Base-by-base conservation (phyloP, 495 filamentous ascomycete genomes). In the Sporormia fimetaria region DNA sequence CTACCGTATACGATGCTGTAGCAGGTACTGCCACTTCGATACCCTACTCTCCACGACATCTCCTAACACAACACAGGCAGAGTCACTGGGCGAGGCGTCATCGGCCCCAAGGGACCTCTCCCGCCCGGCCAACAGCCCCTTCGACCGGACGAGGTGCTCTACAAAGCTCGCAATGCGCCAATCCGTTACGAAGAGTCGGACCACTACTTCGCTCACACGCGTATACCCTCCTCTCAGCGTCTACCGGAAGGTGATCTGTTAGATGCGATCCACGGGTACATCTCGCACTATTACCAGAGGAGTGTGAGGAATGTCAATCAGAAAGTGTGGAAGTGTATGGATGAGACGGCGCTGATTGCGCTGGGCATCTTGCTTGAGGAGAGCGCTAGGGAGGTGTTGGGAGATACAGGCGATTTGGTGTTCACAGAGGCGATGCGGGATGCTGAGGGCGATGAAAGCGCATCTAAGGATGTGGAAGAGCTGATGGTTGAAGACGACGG, bases 361-460 rank as follows among this genome's bases (percentile, higher is more conserved):
- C 63, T 92, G 59, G 87, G 85, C 0, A 75, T 94, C 17, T 52
- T 94, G 39, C 58, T 93, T 23, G 87, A 94, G 61, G 87, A 94
- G 56, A 68, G 78, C 38, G 64, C 70, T 3, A 66, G 65, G 12
- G 72, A 79, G 29, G 61, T 61, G 0, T 62, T 93, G 9, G 85
- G 82, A 1, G 65, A 70, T 22, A 80, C 67, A 1, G 87, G 83
- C 3, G 78, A 90, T 59, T 45, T 87, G 40, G 83, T 76, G 0
- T 77, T 92, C 28, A 71, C 78, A 1, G 84, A 90, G 57, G 74
- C 38, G 9, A 29, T 4, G 3, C 22, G 18, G 18, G 41, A 42
- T 8, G 29, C 16, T 39, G 34, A 14, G 11, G 44, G 37, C 16
- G 8, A n/a, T n/a, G 39, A 8, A 32, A 39, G 33, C 10, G 25